A percentile compares a stretch with the other conserved stretches of the same genome.
Conservation (phyloP, 495 filamentous ascomycete species). For the Staphylotrichum longicolle region DNA sequence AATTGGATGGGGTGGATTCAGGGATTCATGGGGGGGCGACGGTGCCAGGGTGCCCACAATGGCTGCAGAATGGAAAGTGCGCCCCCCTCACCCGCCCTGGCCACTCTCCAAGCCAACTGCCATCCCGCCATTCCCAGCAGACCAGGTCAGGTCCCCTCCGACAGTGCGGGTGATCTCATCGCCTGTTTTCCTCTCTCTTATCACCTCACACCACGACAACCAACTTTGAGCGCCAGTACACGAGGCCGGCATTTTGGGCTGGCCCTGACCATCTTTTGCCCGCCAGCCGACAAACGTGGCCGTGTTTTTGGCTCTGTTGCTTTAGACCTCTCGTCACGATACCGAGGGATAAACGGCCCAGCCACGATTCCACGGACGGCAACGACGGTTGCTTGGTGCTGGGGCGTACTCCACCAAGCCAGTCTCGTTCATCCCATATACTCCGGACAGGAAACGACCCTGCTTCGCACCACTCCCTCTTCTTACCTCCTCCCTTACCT, state of each 20-base stretch:
- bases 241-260: slow-evolving; percentile 33
- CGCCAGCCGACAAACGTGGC: slow-evolving; percentile 23
- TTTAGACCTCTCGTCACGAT: background rate
- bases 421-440: slow-evolving; percentile 24
- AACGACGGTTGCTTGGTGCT: slow-evolving; percentile 26
- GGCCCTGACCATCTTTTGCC: slow-evolving; percentile 32
- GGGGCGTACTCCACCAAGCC: slow-evolving; percentile 23
- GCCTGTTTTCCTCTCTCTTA: slow-evolving; percentile 20
- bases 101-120: slow-evolving; percentile 24
- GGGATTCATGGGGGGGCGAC: too few species aligned
- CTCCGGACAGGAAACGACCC: background rate
- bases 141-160: background rate
- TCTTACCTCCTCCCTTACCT: background rate
- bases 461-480: slow-evolving; percentile 10
- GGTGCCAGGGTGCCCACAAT: too few species aligned
- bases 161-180: slow-evolving; percentile 23
- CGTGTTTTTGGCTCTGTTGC: slow-evolving; percentile 12
- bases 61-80: background rate
- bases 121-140: slow-evolving; percentile 13
- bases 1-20: too few species aligned
- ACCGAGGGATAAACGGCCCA: slow-evolving; percentile 12
- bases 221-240: slow-evolving; percentile 16
- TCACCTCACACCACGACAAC: slow-evolving; percentile 24
- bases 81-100: slow-evolving; percentile 25
- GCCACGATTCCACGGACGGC: slow-evolving; percentile 13